Percentiles rank a stretch among this genome's conserved stretches.
Conservation (phyloP, 2,329 filamentous ascomycete genomes). For the Aspergillus uvarum region DNA sequence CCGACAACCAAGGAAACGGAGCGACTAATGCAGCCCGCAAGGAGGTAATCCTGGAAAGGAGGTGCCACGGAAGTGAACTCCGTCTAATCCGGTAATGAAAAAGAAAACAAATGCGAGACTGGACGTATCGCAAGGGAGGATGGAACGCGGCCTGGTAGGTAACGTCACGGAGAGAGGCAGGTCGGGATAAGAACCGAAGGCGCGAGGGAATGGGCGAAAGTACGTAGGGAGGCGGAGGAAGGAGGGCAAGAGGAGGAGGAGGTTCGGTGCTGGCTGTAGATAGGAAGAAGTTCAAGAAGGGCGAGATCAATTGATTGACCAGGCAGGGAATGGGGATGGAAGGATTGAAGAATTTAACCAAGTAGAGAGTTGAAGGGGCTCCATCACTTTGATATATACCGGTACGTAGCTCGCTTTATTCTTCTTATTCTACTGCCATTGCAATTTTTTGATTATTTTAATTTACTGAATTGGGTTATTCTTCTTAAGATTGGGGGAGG, state of each 20-base stretch:
- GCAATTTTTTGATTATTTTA: constrained; percentile 2
- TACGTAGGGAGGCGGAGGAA: constrained; percentile 15
- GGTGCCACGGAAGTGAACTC: constrained; percentile 25
- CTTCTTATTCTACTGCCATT: background rate
- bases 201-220: constrained; percentile 16
- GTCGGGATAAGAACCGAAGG: constrained; percentile 13
- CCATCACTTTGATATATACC: constrained; percentile 36
- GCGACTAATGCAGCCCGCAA: constrained; percentile 35
- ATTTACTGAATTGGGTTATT: constrained; percentile 11
- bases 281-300: constrained; percentile 12
- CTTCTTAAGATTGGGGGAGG: constrained; percentile 11
- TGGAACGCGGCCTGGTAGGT: constrained; percentile 16
- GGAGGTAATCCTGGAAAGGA: constrained; percentile 34
- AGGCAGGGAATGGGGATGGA: constrained; percentile 15
- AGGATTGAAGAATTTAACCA: constrained; percentile 26
- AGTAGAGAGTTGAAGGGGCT: constrained; percentile 28
- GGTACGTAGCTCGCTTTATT: constrained; percentile 8
- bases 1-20: constrained; percentile 18
- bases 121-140: constrained; percentile 27
- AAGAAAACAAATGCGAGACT: constrained; percentile 15
- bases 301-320: constrained; percentile 17
- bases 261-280: background rate
- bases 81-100: constrained; percentile 20
- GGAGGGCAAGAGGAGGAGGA: constrained; percentile 13
- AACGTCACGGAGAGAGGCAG: constrained; percentile 21